phyloP scores from a whole-genome alignment of 139 green algal species.

The Coelastrella sp. region DNA sequence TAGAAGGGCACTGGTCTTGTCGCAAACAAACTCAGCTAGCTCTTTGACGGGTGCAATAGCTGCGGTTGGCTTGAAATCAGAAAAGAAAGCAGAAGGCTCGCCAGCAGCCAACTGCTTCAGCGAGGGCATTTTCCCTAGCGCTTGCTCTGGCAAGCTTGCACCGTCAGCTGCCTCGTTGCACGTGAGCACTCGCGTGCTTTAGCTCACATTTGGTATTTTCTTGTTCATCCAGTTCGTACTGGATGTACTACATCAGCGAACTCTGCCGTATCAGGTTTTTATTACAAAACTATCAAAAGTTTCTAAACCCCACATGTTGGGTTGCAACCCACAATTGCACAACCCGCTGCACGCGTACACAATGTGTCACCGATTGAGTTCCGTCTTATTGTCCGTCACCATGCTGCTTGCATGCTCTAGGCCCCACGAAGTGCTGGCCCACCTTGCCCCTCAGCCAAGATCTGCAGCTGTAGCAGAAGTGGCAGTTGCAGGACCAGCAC shows the following conservation, averaged over 20 bases:
- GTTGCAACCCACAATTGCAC: too few species aligned
- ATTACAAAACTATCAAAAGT: too few species aligned
- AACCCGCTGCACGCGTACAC: too few species aligned
- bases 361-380: too few species aligned
- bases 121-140: background rate
- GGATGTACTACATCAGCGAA: background rate
- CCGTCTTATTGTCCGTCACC: background rate
- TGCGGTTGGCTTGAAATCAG: background rate
- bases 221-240: too few species aligned
- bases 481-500: constrained; percentile 63
- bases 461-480: constrained; percentile 77
- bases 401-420: constrained; percentile 71
- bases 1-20: background rate
- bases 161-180: too few species aligned
- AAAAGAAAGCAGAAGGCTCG: background rate
- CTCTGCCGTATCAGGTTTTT: too few species aligned
- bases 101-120: background rate
- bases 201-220: too few species aligned
- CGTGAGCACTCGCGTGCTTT: too few species aligned
- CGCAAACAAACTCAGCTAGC: background rate
- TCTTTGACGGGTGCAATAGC: background rate
- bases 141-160: background rate
- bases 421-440: constrained; percentile 66
- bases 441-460: constrained; percentile 55
- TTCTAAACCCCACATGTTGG: too few species aligned